These are phyloP conservation scores for Fimicolochytrium jonesii DNA, from an alignment of 192 early-diverging fungal genomes.

Conservation along the genomic window DNA sequence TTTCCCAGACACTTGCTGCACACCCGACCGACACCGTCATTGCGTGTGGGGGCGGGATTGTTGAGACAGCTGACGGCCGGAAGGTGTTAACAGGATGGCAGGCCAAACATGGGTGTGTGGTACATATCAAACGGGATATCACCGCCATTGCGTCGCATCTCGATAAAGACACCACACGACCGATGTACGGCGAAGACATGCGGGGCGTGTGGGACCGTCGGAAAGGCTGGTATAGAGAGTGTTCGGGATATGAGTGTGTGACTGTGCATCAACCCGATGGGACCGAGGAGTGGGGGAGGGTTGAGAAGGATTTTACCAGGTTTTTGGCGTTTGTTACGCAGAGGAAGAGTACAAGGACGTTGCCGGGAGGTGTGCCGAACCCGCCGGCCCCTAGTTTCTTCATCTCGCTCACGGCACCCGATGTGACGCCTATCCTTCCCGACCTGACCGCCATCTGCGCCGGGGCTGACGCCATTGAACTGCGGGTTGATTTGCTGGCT, in stretches of 20 bases:
- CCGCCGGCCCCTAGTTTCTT: constrained; percentile 57
- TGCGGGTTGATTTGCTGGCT: constrained; percentile 84
- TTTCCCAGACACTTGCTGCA: constrained; percentile 57
- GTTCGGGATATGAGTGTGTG: constrained; percentile 80
- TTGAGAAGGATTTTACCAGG: constrained; percentile 70
- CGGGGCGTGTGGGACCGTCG: constrained; percentile 75
- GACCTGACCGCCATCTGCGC: constrained; percentile 60
- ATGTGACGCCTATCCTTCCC: constrained; percentile 44
- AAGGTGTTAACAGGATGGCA: constrained; percentile 60
- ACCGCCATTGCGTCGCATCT: constrained; percentile 77
- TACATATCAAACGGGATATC: constrained; percentile 81
- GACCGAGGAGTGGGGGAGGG: constrained; percentile 59
- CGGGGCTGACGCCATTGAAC: constrained; percentile 86
- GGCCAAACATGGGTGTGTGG: constrained; percentile 46
- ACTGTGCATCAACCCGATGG: constrained; percentile 48
- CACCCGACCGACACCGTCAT: constrained; percentile 66
- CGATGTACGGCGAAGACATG: constrained; percentile 79
- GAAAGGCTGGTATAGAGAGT: constrained; percentile 68
- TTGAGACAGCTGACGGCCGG: constrained; percentile 76
- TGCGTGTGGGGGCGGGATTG: constrained; percentile 93
- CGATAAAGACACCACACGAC: constrained; percentile 73
- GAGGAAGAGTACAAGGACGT: background rate
- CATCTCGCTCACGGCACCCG: constrained; percentile 74
- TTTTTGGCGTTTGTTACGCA: constrained; percentile 65
- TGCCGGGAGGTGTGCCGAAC: constrained; percentile 37